Percentiles rank a stretch among this genome's conserved stretches.
Conservation (phyloP, 805 yeast species). For the Grigorovia humatica region DNA sequence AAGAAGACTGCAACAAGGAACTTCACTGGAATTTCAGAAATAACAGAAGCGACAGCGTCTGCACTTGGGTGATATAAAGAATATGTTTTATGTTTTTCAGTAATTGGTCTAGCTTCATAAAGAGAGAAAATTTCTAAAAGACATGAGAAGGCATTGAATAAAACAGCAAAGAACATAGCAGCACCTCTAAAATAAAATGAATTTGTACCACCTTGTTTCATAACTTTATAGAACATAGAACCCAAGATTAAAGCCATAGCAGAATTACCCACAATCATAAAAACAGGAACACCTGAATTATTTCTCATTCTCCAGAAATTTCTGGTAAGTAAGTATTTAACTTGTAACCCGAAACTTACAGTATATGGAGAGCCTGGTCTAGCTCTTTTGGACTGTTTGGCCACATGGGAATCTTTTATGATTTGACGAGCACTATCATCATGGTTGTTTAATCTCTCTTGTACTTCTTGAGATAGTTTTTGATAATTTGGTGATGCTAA, state of each 20-base stretch:
- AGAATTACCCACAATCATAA: constrained; percentile 36
- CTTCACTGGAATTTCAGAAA: constrained; percentile 44
- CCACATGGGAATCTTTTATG: constrained; percentile 35
- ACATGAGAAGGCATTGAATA: constrained; percentile 54
- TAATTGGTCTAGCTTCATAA: constrained; percentile 46
- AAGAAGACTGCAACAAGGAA: constrained; percentile 34
- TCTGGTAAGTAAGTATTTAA: constrained; percentile 36
- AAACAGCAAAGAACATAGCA: constrained; percentile 55
- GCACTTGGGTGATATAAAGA: constrained; percentile 53
- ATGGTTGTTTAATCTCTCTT: constrained; percentile 28
- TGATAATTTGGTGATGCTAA: constrained; percentile 36
- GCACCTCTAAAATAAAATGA: constrained; percentile 51
- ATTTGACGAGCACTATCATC: constrained; percentile 12
- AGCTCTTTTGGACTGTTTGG: constrained; percentile 41
- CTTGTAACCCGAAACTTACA: constrained; percentile 43
- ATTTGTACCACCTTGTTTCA: constrained; percentile 28
- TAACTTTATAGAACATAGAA: constrained; percentile 48
- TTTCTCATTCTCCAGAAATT: constrained; percentile 41
- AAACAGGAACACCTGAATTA: constrained; percentile 39
- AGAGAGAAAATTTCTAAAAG: constrained; percentile 46
- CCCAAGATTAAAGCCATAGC: constrained; percentile 46
- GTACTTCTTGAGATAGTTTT: constrained; percentile 36
- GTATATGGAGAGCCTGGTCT: constrained; percentile 42
- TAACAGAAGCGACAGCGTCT: constrained; percentile 44
- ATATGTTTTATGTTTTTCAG: constrained; percentile 48